Base-by-base conservation (phyloP, 2,329 filamentous ascomycete species). In the Orbilia javanica region DNA sequence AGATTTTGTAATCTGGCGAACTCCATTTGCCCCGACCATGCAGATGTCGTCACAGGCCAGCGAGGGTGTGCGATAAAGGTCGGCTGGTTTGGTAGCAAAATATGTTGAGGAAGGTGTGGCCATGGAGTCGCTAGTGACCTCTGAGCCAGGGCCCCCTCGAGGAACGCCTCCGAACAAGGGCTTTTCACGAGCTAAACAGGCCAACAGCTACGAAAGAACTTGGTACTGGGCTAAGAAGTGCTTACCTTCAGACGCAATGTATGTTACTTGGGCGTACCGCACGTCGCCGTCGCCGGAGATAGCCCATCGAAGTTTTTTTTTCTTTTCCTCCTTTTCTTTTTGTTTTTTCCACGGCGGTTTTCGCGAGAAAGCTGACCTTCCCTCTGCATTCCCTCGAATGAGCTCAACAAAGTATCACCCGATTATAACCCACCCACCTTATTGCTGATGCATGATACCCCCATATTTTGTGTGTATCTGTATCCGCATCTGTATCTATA, bases 321-420 rank as follows among this genome's bases (percentile, higher is more conserved):
- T 55, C 29, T 55, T 55, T 6, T 34, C 36, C 36, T 55, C 11
- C 8, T 53, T 18, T 53, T 39, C 10, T 22, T 36, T 36, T 34
- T n/a, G 20, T 39, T 29, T 25, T 57, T 31, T 36, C 6, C 6
- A n/a, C n/a, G n/a, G n/a, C n/a, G n/a, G n/a, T 39, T 57, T 29
- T 36, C n/a, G 29, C 52, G 52, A 57, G 31, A 55, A 31, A 50
- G 29, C 57, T 72, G 57, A 64, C 55, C 67, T 71, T 39, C 67
- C 67, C 67, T 46, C 69, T 57, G 52, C 52, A 57, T 57, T 66
- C 69, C 4, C 69, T 66, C 69, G 60, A 65, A 73, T 60, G 69
- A 65, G 69, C 69, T 73, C 69, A 73, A 66, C 50, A 73, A 62
- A 72, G 60, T 60, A 72, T 73, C 69, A 73, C 60, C 69, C 69